Percentiles rank a stretch among this genome's conserved stretches.
phyloP scores from a whole-genome alignment of 2,329 filamentous ascomycete species.

The Monosporascus sp. region DNA sequence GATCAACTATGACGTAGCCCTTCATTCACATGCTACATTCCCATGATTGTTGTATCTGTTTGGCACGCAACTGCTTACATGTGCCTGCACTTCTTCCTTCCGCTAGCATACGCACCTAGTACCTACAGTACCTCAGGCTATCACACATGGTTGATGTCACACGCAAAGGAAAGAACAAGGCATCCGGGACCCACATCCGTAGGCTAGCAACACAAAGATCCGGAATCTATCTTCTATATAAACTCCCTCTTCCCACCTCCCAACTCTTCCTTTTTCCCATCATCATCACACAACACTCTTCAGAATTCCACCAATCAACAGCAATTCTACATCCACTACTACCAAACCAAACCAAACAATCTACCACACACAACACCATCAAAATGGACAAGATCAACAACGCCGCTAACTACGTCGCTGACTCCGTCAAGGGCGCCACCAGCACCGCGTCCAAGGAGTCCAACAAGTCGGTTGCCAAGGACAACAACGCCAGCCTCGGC shows the following conservation, averaged over 20 bases:
- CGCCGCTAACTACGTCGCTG: constrained; percentile 64
- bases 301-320: constrained; percentile 10
- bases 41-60: too few species aligned
- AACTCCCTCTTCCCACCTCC: constrained; percentile 11
- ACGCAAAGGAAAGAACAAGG: neutral
- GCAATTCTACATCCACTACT: constrained; percentile 8
- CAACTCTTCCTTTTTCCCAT: constrained; percentile 1
- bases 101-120: neutral
- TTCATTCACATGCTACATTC: constrained; percentile 5
- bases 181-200: neutral
- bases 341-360: constrained; percentile 12
- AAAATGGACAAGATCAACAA: constrained; percentile 52
- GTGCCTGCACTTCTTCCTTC: neutral
- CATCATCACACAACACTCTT: constrained; percentile 3
- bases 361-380: constrained; percentile 17
- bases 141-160: neutral
- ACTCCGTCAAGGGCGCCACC: constrained; percentile 53
- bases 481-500: constrained; percentile 43
- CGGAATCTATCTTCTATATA: constrained; percentile 16
- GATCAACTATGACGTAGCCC: constrained; percentile 11
- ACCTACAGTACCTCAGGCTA: neutral
- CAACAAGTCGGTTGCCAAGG: constrained; percentile 66
- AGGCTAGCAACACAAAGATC: neutral
- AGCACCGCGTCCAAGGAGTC: constrained; percentile 58
- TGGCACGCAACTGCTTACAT: neutral